Evolutionary conservation across 2,329 filamentous ascomycete genomes (phyloP).

Genomic region (Microcyclosporella mali): DNA sequence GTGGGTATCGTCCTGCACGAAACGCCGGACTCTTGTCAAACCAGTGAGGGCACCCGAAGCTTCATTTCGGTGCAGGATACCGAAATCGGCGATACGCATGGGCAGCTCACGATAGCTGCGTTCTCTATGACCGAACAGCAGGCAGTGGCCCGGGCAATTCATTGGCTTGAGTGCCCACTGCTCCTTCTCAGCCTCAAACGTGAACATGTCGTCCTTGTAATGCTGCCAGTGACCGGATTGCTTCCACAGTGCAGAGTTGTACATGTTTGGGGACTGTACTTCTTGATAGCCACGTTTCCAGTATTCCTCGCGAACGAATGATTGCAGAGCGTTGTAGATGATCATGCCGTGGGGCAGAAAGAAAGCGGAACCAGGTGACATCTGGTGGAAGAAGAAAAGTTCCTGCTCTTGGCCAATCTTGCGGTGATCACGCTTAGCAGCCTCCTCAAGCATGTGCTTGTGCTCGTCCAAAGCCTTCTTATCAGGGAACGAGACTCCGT

Average conservation of each 20-base stretch:
- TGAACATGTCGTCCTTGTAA: slow-evolving; percentile 94
- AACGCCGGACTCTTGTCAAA: slow-evolving; percentile 84
- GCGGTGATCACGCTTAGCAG: slow-evolving; percentile 93
- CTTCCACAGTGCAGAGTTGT: slow-evolving; percentile 88
- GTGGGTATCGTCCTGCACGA: slow-evolving; percentile 94
- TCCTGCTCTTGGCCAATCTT: slow-evolving; percentile 94
- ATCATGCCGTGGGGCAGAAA: slow-evolving; percentile 73
- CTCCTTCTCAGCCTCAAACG: slow-evolving; percentile 77
- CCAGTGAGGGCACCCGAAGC: slow-evolving; percentile 86
- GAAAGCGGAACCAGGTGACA: slow-evolving; percentile 89
- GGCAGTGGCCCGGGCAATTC: slow-evolving; percentile 94
- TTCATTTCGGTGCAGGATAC: slow-evolving; percentile 91
- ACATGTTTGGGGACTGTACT: slow-evolving; percentile 95
- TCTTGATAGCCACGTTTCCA: slow-evolving; percentile 91
- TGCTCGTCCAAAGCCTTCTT: slow-evolving; percentile 90
- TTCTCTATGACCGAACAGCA: slow-evolving; percentile 77
- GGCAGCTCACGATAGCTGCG: slow-evolving; percentile 86
- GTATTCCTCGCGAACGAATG: slow-evolving; percentile 79
- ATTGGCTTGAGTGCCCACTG: slow-evolving; percentile 87
- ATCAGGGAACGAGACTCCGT: slow-evolving; percentile 93
- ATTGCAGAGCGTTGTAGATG: slow-evolving; percentile 84
- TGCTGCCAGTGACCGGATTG: slow-evolving; percentile 90
- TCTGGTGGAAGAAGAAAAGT: slow-evolving; percentile 92
- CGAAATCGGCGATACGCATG: slow-evolving; percentile 90
- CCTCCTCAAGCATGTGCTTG: slow-evolving; percentile 91